Evolutionary conservation across 169 alveolate genomes (phyloP).

Genomic region (Sarcocystis neurona): DNA sequence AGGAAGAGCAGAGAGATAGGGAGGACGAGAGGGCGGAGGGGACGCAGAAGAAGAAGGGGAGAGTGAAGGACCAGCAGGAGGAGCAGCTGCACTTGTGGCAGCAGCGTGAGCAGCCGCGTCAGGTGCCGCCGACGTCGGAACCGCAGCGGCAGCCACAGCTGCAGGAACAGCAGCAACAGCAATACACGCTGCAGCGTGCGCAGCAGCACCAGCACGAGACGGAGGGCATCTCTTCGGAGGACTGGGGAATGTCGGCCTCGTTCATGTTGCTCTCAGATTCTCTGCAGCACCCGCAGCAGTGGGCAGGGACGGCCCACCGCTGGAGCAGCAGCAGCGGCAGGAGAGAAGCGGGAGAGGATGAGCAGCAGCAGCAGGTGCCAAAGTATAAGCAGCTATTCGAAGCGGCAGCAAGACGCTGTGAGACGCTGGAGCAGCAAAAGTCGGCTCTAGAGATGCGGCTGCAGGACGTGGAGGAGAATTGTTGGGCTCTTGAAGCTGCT

Average conservation of each 20-base stretch:
- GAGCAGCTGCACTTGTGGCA: too few relatives aligned
- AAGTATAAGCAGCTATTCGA: not conserved
- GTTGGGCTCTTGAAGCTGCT: slow-evolving; percentile 1
- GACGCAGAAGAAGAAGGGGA: too few relatives aligned
- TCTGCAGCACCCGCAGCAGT: not conserved
- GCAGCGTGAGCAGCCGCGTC: too few relatives aligned
- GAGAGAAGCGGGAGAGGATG: not conserved
- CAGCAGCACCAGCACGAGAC: not conserved
- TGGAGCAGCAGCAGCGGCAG: too few relatives aligned
- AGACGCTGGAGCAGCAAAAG: slow-evolving; percentile 16
- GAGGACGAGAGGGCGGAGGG: too few relatives aligned
- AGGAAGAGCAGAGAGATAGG: too few relatives aligned
- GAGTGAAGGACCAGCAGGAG: too few relatives aligned
- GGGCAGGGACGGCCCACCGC: too few relatives aligned
- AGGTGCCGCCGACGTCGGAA: too few relatives aligned
- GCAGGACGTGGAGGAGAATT: slow-evolving; percentile 15
- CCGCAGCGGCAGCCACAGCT: not conserved
- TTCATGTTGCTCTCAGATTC: not conserved
- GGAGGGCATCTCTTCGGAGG: not conserved
- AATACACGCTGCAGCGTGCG: not conserved
- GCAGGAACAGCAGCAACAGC: not conserved
- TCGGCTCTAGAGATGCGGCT: slow-evolving; percentile 21
- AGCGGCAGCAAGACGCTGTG: slow-evolving; percentile 1
- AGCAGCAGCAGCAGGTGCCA: not conserved
- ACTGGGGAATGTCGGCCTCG: not conserved